A percentile compares a stretch with the other conserved stretches of the same genome.
Conservation (phyloP, 2,329 filamentous ascomycete species). For the Claviceps monticola region DNA sequence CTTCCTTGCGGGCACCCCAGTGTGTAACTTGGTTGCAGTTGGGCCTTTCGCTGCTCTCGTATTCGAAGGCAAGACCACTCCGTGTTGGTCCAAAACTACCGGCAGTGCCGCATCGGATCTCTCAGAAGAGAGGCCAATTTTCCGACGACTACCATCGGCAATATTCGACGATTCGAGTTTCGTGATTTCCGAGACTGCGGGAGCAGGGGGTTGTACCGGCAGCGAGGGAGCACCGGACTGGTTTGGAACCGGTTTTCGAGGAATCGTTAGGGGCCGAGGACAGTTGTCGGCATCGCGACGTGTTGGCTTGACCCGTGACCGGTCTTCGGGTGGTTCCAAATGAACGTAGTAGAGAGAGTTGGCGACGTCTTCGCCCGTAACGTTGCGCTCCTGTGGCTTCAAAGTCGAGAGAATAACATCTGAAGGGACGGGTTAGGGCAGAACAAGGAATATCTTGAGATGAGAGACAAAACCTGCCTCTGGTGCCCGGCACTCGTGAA, state of each 20-base stretch:
- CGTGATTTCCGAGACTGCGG: background rate
- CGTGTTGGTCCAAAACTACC: background rate
- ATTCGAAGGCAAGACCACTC: background rate
- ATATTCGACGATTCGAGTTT: background rate
- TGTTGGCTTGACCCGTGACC: slow-evolving; percentile 16
- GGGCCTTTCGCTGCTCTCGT: background rate
- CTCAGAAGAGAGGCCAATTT: background rate
- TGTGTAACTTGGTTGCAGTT: slow-evolving; percentile 7
- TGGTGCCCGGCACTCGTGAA: slow-evolving; percentile 78
- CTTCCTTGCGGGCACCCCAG: slow-evolving; percentile 13
- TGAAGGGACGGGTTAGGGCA: slow-evolving; percentile 20
- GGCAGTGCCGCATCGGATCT: background rate
- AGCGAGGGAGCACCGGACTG: slow-evolving; percentile 14
- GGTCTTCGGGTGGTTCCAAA: slow-evolving; percentile 41
- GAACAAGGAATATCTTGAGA: slow-evolving; percentile 4
- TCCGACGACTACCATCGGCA: background rate
- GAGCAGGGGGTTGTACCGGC: background rate
- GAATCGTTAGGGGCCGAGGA: slow-evolving; percentile 30
- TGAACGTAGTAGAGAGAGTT: slow-evolving; percentile 88
- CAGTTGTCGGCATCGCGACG: slow-evolving; percentile 21
- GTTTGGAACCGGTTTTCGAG: slow-evolving; percentile 36
- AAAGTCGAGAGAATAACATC: slow-evolving; percentile 87
- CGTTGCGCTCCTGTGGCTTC: slow-evolving; percentile 77
- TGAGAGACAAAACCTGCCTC: slow-evolving; percentile 41
- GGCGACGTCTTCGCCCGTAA: slow-evolving; percentile 75